These are phyloP conservation scores for Pseudoscleropodium purum DNA, from an alignment of 225 moss, liverwort and hornwort genomes.

Conservation along the genomic window DNA sequence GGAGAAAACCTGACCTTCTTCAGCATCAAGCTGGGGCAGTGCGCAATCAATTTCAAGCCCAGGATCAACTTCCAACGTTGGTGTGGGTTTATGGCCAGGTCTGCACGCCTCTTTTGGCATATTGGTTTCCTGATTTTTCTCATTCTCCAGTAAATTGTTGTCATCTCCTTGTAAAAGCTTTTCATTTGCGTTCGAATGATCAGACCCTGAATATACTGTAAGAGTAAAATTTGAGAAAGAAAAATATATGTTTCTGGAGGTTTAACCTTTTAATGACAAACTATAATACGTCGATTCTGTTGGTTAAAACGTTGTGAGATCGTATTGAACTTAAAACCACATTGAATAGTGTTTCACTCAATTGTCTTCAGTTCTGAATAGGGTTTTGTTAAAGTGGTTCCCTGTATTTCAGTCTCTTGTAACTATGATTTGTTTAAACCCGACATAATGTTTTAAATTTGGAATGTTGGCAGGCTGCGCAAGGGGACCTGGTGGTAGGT, in stretches of 20 bases:
- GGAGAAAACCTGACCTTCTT: slow-evolving; percentile 73
- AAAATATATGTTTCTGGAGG: neutral
- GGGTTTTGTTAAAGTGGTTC: neutral
- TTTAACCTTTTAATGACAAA: neutral
- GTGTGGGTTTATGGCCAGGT: slow-evolving; percentile 96
- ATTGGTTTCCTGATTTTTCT: neutral
- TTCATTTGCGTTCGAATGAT: neutral
- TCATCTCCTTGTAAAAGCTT: neutral
- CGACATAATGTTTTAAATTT: neutral
- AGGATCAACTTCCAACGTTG: slow-evolving; percentile 77
- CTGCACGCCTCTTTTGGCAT: neutral
- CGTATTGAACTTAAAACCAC: neutral
- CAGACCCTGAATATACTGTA: neutral
- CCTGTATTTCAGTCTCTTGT: neutral
- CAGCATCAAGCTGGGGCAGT: slow-evolving; percentile 61
- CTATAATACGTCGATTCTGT: neutral
- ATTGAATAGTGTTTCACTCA: neutral
- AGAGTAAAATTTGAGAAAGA: neutral
- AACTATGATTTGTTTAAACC: neutral
- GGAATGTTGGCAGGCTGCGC: slow-evolving; percentile 54
- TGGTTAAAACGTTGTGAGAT: neutral
- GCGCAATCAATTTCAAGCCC: slow-evolving; percentile 55
- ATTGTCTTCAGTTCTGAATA: neutral
- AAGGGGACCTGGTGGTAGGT: slow-evolving; percentile 83
- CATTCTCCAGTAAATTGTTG: neutral